A percentile compares a stretch with the other conserved stretches of the same genome.
Conservation (phyloP, 495 filamentous ascomycete species). For the Cercophora sp. region DNA sequence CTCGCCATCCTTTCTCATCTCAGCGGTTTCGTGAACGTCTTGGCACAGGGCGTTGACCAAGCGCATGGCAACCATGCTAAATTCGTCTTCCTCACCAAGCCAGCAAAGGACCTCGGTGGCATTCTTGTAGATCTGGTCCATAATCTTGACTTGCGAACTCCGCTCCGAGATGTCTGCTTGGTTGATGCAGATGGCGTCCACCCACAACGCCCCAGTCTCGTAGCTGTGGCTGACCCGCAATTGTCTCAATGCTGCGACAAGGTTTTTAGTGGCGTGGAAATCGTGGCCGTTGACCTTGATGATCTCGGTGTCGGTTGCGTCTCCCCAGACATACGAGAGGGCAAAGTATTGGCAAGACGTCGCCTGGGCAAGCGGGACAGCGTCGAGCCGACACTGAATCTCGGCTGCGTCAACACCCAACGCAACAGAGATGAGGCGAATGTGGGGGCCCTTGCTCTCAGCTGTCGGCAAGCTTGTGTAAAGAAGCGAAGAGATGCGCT, state of each 20-base stretch:
- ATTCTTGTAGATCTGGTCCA: neutral
- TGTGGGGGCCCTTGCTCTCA: too few species aligned
- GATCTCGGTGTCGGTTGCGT: neutral
- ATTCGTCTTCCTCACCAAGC: neutral
- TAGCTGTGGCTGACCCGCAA: neutral
- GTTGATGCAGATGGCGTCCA: constrained; percentile 1
- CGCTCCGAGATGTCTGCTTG: neutral
- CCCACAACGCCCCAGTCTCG: neutral
- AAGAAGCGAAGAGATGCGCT: too few species aligned
- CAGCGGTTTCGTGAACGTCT: too few species aligned
- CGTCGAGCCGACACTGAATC: too few species aligned
- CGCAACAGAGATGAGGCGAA: too few species aligned
- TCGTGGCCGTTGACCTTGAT: neutral
- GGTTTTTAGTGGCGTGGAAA: neutral
- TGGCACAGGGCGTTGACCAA: neutral
- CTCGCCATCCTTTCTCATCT: too few species aligned
- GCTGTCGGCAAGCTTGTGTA: too few species aligned
- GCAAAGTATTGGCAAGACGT: too few species aligned
- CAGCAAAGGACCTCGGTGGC: neutral
- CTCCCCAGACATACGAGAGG: constrained; percentile 1
- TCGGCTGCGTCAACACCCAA: too few species aligned
- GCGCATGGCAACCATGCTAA: neutral
- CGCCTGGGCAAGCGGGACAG: too few species aligned
- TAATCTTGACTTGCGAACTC: neutral
- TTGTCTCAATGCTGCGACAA: neutral